phyloP scores from a whole-genome alignment of 2,329 filamentous ascomycete species.

The Colletotrichum australisinense region DNA sequence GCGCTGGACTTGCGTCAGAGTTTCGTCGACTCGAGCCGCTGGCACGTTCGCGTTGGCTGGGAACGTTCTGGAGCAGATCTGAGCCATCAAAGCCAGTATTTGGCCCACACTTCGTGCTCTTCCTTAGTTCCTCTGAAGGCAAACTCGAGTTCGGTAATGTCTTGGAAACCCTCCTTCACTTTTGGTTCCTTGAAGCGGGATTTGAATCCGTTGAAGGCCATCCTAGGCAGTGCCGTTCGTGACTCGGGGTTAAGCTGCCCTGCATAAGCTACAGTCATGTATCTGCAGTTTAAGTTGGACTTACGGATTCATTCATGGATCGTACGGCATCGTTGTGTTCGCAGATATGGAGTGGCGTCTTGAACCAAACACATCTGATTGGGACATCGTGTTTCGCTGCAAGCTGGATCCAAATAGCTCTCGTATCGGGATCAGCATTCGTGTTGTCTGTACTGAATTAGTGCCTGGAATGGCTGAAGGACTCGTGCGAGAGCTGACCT shows the following conservation, averaged over 20 bases:
- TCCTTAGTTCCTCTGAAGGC: slow-evolving; percentile 76
- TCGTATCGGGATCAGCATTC: slow-evolving; percentile 84
- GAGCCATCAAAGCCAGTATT: slow-evolving; percentile 75
- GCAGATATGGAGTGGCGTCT: slow-evolving; percentile 74
- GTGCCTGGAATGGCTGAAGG: background rate
- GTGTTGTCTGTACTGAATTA: slow-evolving; percentile 79
- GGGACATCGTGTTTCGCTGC: slow-evolving; percentile 77
- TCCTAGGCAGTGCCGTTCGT: slow-evolving; percentile 76
- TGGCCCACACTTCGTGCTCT: slow-evolving; percentile 78
- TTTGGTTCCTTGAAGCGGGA: slow-evolving; percentile 80
- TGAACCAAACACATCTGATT: slow-evolving; percentile 89
- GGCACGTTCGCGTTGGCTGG: background rate
- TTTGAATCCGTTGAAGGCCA: slow-evolving; percentile 83
- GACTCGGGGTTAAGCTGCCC: slow-evolving; percentile 83
- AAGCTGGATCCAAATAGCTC: slow-evolving; percentile 82
- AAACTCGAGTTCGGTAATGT: slow-evolving; percentile 82
- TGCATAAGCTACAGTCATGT: background rate
- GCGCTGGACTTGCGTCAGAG: too few species aligned
- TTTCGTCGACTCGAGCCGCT: background rate
- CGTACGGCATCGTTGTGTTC: slow-evolving; percentile 92
- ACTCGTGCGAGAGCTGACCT: slow-evolving; percentile 64
- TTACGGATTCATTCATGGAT: slow-evolving; percentile 66
- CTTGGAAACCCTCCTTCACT: slow-evolving; percentile 82
- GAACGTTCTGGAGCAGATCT: background rate
- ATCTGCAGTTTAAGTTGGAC: slow-evolving; percentile 17